These are phyloP conservation scores for Epipyxis sp. DNA, from an alignment of 108 stramenopile species.

Conservation along the genomic window DNA sequence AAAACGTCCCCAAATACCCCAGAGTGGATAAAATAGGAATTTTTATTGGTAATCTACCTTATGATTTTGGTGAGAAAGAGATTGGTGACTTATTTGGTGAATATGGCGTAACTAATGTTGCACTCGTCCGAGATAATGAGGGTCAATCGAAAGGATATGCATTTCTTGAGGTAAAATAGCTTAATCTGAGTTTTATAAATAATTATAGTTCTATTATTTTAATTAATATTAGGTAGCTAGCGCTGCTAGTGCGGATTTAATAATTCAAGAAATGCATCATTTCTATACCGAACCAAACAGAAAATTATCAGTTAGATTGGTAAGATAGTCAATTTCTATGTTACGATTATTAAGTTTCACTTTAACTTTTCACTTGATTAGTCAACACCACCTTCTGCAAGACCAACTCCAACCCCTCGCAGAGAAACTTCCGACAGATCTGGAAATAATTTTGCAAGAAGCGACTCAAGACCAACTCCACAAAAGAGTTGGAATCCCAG, in stretches of 20 bases:
- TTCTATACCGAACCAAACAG: neutral
- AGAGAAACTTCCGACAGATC: no score
- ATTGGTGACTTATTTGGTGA: neutral
- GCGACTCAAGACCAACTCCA: no score
- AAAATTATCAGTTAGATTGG: neutral
- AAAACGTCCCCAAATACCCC: neutral
- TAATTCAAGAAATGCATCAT: neutral
- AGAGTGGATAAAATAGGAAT: neutral
- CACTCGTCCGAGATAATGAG: neutral
- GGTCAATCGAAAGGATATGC: neutral
- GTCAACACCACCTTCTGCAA: no score
- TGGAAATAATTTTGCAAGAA: no score
- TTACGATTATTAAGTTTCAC: no score
- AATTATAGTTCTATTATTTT: neutral
- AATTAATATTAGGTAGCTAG: neutral
- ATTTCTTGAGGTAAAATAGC: neutral
- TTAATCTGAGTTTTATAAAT: neutral
- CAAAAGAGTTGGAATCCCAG: no score
- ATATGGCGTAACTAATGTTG: neutral
- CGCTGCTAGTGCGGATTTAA: neutral
- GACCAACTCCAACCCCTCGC: no score
- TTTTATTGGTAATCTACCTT: conserved; percentile 6
- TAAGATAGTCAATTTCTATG: no score
- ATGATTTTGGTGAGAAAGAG: neutral
- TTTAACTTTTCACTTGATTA: no score